phyloP scores from a whole-genome alignment of 2,329 filamentous ascomycete species.

The Aspergillus udagawae region DNA sequence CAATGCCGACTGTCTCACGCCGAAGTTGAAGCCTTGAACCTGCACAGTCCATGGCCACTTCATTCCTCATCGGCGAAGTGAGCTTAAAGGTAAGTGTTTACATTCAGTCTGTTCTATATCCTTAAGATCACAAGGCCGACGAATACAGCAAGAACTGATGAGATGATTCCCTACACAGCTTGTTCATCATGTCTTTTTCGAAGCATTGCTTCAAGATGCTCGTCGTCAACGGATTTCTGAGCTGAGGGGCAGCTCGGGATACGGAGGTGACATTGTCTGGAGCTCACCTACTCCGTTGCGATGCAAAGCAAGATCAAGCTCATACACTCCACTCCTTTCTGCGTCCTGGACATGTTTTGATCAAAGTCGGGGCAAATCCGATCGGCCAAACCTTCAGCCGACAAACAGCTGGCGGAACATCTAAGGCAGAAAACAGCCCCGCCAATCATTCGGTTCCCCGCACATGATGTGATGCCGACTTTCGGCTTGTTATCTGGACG shows the following conservation, averaged over 20 bases:
- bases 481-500: conserved; percentile 3
- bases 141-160: neutral
- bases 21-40: neutral
- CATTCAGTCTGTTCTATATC: neutral
- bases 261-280: neutral
- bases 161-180: neutral
- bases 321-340: neutral
- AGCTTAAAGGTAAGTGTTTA: neutral
- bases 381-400: conserved; percentile 19
- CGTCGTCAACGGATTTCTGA: neutral
- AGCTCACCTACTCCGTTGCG: neutral
- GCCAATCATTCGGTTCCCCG: conserved; percentile 12
- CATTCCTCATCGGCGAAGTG: neutral
- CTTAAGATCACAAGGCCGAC: neutral
- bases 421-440: conserved; percentile 10
- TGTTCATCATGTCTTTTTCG: neutral
- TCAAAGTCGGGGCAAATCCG: conserved; percentile 12
- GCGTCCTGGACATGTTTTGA: neutral
- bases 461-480: conserved; percentile 9
- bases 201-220: neutral
- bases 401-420: neutral
- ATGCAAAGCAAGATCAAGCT: neutral
- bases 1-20: neutral
- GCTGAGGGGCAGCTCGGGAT: too few relatives aligned
- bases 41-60: neutral